phyloP scores from a whole-genome alignment of 2,329 filamentous ascomycete genomes.

The Thielaviopsis populi region DNA sequence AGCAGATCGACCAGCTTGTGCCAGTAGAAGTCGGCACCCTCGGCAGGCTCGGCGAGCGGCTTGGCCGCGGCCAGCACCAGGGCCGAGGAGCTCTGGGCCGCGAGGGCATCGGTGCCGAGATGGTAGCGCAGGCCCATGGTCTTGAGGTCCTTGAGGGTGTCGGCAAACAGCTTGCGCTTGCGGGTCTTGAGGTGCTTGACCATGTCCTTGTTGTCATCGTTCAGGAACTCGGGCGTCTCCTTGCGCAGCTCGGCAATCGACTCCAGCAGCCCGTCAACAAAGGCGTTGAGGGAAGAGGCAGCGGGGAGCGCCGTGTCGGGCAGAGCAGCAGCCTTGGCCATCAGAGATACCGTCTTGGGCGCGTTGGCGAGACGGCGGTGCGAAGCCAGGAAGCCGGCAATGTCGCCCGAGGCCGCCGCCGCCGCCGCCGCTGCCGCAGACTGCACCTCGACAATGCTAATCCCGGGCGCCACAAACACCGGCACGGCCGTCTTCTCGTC shows the following conservation, averaged over 20 bases:
- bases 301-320: constrained; percentile 40
- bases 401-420: neutral
- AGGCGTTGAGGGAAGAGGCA: constrained; percentile 45
- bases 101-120: constrained; percentile 56
- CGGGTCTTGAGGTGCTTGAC: constrained; percentile 82
- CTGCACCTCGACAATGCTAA: constrained; percentile 5
- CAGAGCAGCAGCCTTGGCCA: constrained; percentile 47
- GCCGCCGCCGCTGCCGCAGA: constrained; percentile 5
- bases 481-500: constrained; percentile 26
- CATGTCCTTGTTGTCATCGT: constrained; percentile 67
- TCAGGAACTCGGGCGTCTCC: constrained; percentile 67
- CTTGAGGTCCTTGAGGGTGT: constrained; percentile 67
- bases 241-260: constrained; percentile 59
- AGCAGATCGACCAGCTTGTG: constrained; percentile 65
- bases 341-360: constrained; percentile 54
- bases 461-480: constrained; percentile 17
- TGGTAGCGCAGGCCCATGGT: constrained; percentile 85
- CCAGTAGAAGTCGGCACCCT: constrained; percentile 31
- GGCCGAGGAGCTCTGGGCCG: constrained; percentile 56
- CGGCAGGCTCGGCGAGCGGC: constrained; percentile 25
- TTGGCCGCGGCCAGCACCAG: constrained; percentile 48
- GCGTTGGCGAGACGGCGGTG: constrained; percentile 58
- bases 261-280: constrained; percentile 46
- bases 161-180: constrained; percentile 80
- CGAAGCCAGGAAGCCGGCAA: constrained; percentile 21